A percentile compares a stretch with the other conserved stretches of the same genome.
phyloP scores from a whole-genome alignment of 352 stramenopile genomes.

The Pythium diclinum region DNA sequence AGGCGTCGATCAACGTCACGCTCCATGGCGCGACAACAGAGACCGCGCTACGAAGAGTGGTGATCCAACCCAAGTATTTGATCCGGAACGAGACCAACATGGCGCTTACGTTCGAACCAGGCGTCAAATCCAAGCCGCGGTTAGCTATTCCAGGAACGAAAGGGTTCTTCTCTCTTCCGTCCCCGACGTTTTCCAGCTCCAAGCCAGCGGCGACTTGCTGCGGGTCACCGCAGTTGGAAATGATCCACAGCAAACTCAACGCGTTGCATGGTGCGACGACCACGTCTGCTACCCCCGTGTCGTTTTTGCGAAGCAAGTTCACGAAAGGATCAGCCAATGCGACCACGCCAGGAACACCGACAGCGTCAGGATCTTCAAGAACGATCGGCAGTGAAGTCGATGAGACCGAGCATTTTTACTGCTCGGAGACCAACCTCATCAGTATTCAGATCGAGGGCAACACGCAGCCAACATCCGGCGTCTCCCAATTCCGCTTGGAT shows the following conservation, averaged over 20 bases:
- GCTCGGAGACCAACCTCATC: constrained; percentile 61
- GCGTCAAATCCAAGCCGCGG: constrained; percentile 47
- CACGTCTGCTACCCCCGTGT: constrained; percentile 19
- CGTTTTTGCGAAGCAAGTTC: not conserved
- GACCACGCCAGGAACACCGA: not conserved
- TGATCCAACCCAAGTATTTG: constrained; percentile 64
- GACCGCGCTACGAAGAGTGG: constrained; percentile 45
- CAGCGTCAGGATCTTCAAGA: not conserved
- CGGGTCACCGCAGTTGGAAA: constrained; percentile 56
- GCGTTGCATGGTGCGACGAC: constrained; percentile 44
- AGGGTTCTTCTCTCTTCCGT: constrained; percentile 55
- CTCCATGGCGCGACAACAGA: constrained; percentile 50
- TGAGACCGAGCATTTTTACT: constrained; percentile 65
- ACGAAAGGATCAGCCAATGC: not conserved
- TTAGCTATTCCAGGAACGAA: constrained; percentile 47
- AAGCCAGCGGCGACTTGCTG: constrained; percentile 51
- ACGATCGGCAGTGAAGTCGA: constrained; percentile 35
- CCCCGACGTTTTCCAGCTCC: constrained; percentile 29
- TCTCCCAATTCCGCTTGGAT: constrained; percentile 59
- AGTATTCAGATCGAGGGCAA: constrained; percentile 71
- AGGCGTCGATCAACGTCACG: constrained; percentile 60
- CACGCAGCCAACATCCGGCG: constrained; percentile 41
- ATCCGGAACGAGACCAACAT: constrained; percentile 60
- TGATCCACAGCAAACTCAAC: constrained; percentile 75
- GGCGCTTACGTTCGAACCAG: constrained; percentile 49